Evolutionary conservation across 345 rosid genomes (phyloP).

Genomic region (Kernera saxatilis): DNA sequence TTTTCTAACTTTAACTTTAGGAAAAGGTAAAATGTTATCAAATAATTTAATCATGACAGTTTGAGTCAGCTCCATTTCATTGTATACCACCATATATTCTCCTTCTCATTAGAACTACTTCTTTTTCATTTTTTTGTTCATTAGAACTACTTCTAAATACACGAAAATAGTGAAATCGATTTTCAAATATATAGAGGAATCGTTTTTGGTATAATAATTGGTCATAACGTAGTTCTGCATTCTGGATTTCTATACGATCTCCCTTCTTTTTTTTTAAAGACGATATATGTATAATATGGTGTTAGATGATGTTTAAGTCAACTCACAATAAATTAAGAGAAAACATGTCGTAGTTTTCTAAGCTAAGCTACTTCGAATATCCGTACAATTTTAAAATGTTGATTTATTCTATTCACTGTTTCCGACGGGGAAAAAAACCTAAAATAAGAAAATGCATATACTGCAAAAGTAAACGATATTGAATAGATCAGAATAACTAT

Average conservation of each 20-base stretch:
- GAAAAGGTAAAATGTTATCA: neutral
- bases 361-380: neutral
- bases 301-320: neutral
- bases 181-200: neutral
- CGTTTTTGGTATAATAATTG: neutral
- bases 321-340: neutral
- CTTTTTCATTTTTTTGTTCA: no score
- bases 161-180: neutral
- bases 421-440: neutral
- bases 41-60: neutral
- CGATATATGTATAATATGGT: neutral
- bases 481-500: neutral
- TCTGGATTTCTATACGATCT: neutral
- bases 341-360: neutral
- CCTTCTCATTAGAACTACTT: neutral
- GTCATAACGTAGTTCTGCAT: neutral
- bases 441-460: neutral
- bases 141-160: neutral
- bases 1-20: constrained; percentile 9
- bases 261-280: no score
- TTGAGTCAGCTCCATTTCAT: neutral
- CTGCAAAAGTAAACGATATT: neutral
- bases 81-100: neutral
- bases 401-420: neutral
- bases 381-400: neutral